Evolutionary conservation across 176 grass and related monocot species (phyloP).

Genomic region (Hordeum vulgare): DNA sequence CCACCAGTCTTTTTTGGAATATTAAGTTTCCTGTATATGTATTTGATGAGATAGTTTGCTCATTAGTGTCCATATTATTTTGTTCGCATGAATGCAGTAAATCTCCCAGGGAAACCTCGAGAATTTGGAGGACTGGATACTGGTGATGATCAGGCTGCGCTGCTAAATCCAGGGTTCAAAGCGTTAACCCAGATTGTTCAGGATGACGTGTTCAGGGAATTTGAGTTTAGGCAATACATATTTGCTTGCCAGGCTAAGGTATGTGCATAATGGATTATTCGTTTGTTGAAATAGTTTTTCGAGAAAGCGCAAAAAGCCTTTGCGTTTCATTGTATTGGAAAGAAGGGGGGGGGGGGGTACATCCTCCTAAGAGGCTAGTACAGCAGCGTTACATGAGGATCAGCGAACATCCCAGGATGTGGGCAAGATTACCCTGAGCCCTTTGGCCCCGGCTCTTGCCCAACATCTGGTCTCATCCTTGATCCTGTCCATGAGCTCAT

Average conservation of each 20-base stretch:
- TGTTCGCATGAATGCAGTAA: conserved; percentile 47
- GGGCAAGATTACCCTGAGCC: too few species aligned
- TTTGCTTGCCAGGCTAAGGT: conserved; percentile 99
- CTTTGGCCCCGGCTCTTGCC: too few species aligned
- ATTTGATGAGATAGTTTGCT: not conserved
- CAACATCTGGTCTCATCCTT: too few species aligned
- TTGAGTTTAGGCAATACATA: conserved; percentile 98
- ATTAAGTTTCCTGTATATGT: not conserved
- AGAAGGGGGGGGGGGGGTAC: too few species aligned
- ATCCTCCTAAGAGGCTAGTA: too few species aligned
- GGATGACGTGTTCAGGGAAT: conserved; percentile 92
- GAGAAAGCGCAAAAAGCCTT: too few species aligned
- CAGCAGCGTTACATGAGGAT: too few species aligned
- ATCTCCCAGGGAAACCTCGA: conserved; percentile 66
- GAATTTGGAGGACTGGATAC: conserved; percentile 93
- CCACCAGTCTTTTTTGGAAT: not conserved
- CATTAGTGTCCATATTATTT: conserved; percentile 17
- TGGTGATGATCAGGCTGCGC: conserved; percentile 89
- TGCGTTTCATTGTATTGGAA: too few species aligned
- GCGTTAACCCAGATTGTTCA: conserved; percentile 84
- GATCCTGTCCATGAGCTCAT: too few species aligned
- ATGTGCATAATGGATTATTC: conserved; percentile 24
- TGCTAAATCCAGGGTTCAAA: conserved; percentile 90
- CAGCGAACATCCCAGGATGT: too few species aligned
- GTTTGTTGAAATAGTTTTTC: not conserved